phyloP scores from a whole-genome alignment of 1,284 basidiomycete genomes.

The Kwoniella shivajii region DNA sequence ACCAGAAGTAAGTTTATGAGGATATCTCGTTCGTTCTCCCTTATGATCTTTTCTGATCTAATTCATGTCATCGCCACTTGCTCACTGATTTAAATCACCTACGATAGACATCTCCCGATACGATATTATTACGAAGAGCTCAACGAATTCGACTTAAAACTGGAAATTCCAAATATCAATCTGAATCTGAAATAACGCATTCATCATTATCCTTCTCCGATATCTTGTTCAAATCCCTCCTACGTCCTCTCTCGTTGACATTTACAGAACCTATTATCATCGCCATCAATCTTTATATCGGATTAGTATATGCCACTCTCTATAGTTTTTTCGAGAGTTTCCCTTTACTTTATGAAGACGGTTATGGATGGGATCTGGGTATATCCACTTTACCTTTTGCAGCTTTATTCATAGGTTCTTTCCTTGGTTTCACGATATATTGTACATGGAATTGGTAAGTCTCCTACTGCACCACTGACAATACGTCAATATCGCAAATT shows the following conservation, averaged over 20 bases:
- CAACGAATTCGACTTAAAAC: constrained; percentile 48
- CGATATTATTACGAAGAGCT: constrained; percentile 52
- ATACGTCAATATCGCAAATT: no score
- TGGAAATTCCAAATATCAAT: constrained; percentile 42
- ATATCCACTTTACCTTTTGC: constrained; percentile 33
- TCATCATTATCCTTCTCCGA: constrained; percentile 19
- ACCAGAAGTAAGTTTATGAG: constrained; percentile 40
- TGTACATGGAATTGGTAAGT: constrained; percentile 33
- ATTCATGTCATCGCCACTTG: background rate
- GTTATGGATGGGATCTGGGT: constrained; percentile 34
- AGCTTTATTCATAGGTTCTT: constrained; percentile 35
- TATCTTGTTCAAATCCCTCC: constrained; percentile 25
- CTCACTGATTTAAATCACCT: background rate
- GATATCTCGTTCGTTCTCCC: background rate
- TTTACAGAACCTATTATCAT: constrained; percentile 45
- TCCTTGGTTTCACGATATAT: constrained; percentile 29
- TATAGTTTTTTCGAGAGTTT: constrained; percentile 39
- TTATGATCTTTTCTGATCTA: background rate
- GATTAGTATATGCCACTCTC: constrained; percentile 29
- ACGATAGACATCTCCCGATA: constrained; percentile 35
- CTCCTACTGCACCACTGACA: no score
- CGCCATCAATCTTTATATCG: constrained; percentile 37
- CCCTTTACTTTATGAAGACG: constrained; percentile 35
- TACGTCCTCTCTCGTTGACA: constrained; percentile 37
- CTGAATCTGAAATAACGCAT: constrained; percentile 35